Evolutionary conservation across 2,329 filamentous ascomycete species (phyloP).

Genomic region (Monosporascus sp.): DNA sequence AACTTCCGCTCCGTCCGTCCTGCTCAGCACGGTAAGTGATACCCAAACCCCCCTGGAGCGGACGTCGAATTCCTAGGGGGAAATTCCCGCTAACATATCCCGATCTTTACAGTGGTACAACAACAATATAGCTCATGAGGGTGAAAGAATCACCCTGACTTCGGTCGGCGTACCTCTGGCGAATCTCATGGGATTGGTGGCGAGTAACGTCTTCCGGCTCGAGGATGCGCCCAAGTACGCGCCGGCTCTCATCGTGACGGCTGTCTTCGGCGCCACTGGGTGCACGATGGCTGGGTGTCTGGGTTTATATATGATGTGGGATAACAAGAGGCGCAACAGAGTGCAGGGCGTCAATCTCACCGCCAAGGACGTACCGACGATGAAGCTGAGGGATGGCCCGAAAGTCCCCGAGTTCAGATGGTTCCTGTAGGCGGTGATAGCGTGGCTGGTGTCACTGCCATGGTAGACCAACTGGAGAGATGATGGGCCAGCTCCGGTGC

Average conservation of each 20-base stretch:
- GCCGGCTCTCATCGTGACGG: conserved; percentile 60
- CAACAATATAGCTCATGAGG: conserved; percentile 77
- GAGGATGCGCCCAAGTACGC: conserved; percentile 61
- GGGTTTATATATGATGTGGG: conserved; percentile 58
- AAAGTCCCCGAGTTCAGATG: conserved; percentile 49
- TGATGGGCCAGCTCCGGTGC: no score
- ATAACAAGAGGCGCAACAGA: conserved; percentile 57
- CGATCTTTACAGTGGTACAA: conserved; percentile 56
- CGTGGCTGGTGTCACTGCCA: no score
- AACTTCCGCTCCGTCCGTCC: conserved; percentile 66
- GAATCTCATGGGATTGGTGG: conserved; percentile 70
- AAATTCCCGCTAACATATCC: conserved; percentile 22
- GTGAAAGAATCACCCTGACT: conserved; percentile 63
- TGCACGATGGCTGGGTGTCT: conserved; percentile 48
- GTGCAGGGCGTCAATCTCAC: conserved; percentile 48
- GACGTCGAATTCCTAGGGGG: conserved; percentile 25
- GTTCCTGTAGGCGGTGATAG: conserved; percentile 36
- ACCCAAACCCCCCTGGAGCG: background rate
- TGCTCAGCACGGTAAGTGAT: conserved; percentile 39
- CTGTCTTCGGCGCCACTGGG: conserved; percentile 57
- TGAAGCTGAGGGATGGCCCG: conserved; percentile 49
- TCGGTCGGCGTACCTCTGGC: conserved; percentile 68
- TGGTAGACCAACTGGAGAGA: no score
- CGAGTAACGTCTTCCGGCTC: conserved; percentile 60
- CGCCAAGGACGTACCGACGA: conserved; percentile 53